A percentile compares a stretch with the other conserved stretches of the same genome.
These are phyloP conservation scores for Suillus ampliporus DNA, from an alignment of 768 basidiomycete species.

Conservation along the genomic window DNA sequence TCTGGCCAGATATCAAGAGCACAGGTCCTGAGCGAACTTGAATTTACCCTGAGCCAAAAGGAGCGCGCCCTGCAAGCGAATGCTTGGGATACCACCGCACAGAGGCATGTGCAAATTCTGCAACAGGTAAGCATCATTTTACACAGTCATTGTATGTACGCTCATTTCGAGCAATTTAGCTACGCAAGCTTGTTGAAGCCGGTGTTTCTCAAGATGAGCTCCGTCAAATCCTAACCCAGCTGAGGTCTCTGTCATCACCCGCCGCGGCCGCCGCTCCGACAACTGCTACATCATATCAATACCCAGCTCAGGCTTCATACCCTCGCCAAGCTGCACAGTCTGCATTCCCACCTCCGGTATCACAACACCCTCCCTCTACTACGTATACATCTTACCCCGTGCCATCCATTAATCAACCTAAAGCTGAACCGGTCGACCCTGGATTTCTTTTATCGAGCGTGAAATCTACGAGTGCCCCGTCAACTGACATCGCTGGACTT, in stretches of 20 bases:
- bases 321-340: conserved; percentile 23
- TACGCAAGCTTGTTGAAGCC: conserved; percentile 74
- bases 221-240: conserved; percentile 72
- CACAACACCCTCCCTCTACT: conserved; percentile 38
- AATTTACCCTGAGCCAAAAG: conserved; percentile 82
- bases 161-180: conserved; percentile 43
- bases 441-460: conserved; percentile 34
- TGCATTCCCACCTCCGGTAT: conserved; percentile 34
- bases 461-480: conserved; percentile 27
- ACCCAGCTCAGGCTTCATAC: conserved; percentile 39
- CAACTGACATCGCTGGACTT: conserved; percentile 57
- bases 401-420: conserved; percentile 23
- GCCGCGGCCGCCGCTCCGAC: conserved; percentile 33
- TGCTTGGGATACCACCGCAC: conserved; percentile 70
- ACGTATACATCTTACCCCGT: conserved; percentile 29
- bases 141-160: conserved; percentile 8
- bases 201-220: conserved; percentile 84
- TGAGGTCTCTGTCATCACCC: conserved; percentile 60
- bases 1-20: conserved; percentile 65
- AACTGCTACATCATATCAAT: conserved; percentile 31
- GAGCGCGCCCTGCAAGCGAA: conserved; percentile 74
- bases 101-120: conserved; percentile 77
- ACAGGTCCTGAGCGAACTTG: conserved; percentile 83
- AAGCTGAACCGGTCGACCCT: conserved; percentile 38
- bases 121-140: conserved; percentile 65